Percentiles rank a stretch among this genome's conserved stretches.
phyloP scores from a whole-genome alignment of 2,329 filamentous ascomycete species.

The Periconia digitata region DNA sequence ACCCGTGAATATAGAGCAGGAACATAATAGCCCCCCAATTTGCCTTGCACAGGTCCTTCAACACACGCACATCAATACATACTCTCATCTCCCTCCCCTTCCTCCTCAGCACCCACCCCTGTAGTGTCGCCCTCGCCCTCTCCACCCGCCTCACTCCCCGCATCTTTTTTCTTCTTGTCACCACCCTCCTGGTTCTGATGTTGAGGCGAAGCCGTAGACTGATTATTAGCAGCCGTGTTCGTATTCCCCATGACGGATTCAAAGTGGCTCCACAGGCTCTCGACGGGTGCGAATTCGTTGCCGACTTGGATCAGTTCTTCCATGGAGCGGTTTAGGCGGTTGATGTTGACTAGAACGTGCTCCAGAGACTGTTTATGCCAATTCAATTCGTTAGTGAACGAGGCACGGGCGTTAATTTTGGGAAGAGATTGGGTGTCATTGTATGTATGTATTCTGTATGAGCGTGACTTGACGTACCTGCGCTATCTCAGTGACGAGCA shows the following conservation, averaged over 20 bases:
- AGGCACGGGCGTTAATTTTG: slow-evolving; percentile 3
- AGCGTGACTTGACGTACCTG: slow-evolving; percentile 58
- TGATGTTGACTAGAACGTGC: slow-evolving; percentile 91
- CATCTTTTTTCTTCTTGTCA: slow-evolving; percentile 3
- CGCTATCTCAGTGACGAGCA: slow-evolving; percentile 71
- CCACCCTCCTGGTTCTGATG: slow-evolving; percentile 17
- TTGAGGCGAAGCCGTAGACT: not conserved
- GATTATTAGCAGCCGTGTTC: slow-evolving; percentile 29
- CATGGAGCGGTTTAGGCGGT: slow-evolving; percentile 87
- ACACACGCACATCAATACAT: slow-evolving; percentile 23
- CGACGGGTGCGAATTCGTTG: slow-evolving; percentile 96
- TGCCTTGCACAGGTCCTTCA: too few relatives aligned
- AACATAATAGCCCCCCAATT: too few relatives aligned
- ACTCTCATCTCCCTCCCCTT: slow-evolving; percentile 21
- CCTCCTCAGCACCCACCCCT: slow-evolving; percentile 8
- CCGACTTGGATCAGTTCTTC: slow-evolving; percentile 92
- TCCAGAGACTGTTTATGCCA: slow-evolving; percentile 64
- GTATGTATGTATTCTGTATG: slow-evolving; percentile 3
- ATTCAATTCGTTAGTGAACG: not conserved
- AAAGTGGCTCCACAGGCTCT: slow-evolving; percentile 95
- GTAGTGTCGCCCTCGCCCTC: not conserved
- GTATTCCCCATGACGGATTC: slow-evolving; percentile 89
- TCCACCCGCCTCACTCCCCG: not conserved
- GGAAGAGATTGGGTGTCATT: not conserved
- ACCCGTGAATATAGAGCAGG: too few relatives aligned